Percentiles rank a stretch among this genome's conserved stretches.
phyloP scores from a whole-genome alignment of 192 early-diverging fungal species.

The Umbelopsis vinacea region DNA sequence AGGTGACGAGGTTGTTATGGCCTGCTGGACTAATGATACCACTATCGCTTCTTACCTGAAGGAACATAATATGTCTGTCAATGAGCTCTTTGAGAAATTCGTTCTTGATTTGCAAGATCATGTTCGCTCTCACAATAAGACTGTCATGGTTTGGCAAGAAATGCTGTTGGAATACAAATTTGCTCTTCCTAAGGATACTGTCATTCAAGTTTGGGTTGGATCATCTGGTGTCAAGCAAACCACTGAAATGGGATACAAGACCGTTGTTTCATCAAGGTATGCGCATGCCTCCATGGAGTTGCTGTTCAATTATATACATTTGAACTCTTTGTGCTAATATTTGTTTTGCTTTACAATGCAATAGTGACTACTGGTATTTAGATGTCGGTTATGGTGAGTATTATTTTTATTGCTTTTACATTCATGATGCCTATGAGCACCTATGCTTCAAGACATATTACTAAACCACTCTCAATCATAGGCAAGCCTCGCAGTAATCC shows the following conservation, averaged over 20 bases:
- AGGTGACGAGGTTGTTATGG: constrained; percentile 41
- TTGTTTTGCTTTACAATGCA: not conserved
- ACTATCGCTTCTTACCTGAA: constrained; percentile 33
- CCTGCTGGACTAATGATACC: constrained; percentile 40
- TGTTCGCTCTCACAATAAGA: constrained; percentile 43
- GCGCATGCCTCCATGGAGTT: not conserved
- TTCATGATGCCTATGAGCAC: not conserved
- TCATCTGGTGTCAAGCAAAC: constrained; percentile 37
- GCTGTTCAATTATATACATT: no score
- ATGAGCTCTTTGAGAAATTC: constrained; percentile 41
- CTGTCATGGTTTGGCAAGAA: constrained; percentile 56
- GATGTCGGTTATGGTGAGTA: constrained; percentile 7
- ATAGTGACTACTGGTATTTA: constrained; percentile 26
- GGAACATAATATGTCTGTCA: constrained; percentile 31
- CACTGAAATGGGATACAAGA: constrained; percentile 32
- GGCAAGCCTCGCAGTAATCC: constrained; percentile 44
- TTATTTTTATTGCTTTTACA: not conserved
- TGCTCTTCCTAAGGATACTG: constrained; percentile 36
- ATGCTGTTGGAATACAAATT: constrained; percentile 43
- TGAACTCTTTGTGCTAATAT: no score
- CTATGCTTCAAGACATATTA: not conserved
- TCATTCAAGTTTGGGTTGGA: constrained; percentile 50
- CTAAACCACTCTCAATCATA: not conserved
- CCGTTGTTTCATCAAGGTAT: constrained; percentile 32
- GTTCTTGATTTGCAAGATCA: constrained; percentile 38